Percentiles rank a stretch among this genome's conserved stretches.
phyloP scores from a whole-genome alignment of 1,284 basidiomycete species.

The Somion occarium region DNA sequence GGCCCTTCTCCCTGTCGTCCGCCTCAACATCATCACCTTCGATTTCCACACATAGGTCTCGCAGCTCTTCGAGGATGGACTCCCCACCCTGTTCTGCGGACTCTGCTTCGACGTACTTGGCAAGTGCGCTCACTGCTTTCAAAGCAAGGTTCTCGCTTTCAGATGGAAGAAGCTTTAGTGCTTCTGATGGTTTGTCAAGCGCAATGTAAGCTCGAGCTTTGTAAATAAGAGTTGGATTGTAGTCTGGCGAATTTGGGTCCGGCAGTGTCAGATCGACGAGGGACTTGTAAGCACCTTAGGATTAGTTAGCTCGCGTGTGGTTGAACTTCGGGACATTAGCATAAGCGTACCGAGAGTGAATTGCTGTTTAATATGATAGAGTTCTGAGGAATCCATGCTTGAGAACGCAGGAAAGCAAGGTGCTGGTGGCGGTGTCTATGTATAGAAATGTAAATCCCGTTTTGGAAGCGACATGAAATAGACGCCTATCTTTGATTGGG shows the following conservation, averaged over 20 bases:
- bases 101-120: conserved; percentile 54
- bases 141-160: conserved; percentile 61
- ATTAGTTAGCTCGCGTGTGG: not conserved
- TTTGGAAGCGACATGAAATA: not conserved
- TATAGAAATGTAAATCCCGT: not conserved
- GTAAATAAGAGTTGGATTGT: conserved; percentile 67
- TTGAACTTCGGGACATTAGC: not conserved
- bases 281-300: conserved; percentile 61
- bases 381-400: conserved; percentile 73
- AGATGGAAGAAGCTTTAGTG: conserved; percentile 51
- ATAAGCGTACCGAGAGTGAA: conserved; percentile 67
- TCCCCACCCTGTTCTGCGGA: conserved; percentile 42
- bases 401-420: not conserved
- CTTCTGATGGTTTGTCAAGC: conserved; percentile 53
- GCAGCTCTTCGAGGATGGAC: conserved; percentile 70
- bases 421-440: not conserved
- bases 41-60: conserved; percentile 82
- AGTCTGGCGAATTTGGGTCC: conserved; percentile 58
- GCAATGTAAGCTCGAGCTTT: conserved; percentile 84
- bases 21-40: conserved; percentile 73
- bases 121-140: conserved; percentile 70
- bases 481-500: not conserved
- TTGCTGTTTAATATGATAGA: conserved; percentile 83
- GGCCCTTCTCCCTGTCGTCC: conserved; percentile 58
- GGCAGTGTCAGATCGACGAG: conserved; percentile 52